Base-by-base conservation (phyloP, 192 early-diverging fungal genomes). In the Mortierella hygrophila region DNA sequence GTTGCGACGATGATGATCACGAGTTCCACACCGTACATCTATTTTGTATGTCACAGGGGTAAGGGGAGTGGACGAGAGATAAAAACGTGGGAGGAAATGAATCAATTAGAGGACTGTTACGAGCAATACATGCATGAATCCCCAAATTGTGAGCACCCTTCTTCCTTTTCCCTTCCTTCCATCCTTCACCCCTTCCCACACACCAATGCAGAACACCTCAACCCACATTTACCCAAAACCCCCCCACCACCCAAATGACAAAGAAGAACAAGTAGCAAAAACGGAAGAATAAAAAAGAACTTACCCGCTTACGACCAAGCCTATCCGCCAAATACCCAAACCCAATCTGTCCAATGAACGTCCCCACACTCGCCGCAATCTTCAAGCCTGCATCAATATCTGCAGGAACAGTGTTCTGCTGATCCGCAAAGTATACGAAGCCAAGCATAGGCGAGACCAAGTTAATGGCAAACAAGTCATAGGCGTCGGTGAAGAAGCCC, bases 391-490 rank as follows among this genome's bases (percentile, higher is more conserved):
- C 94, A 85, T 99, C 97, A 74, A 95, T 89, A 70, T 94, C 91
- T 1, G 79, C 35, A 20, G 94, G 93, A 60, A 92, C 89, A 71
- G 82, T 71, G 16, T 75, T 76, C 8, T 69, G 49, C 15, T 73
- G 55, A 49, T 82, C 40, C 47, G 82, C 68, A 77, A 75, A 96
- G 79, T 94, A 95, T 6, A 95, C 90, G 74, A 85, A 94, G 3
- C 93, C 94, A 54, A 97, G 85, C 93, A 99, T 99, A 68, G 94
- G 90, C 16, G 96, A 91, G 18, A 96, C 95, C 77, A 98, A 85
- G 68, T 94, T 94, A 87, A 99, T 99, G 77, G 97, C 95, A 82
- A 98, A 98, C 82, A 97, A 94, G 89, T 99, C 98, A 85, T 97
- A 98, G 23, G 97, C 94, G 83, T 98, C 97, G 42, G 96, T 97